Conservation (phyloP, 257 asterid genomes). For the Gynochthodes officinalis region DNA sequence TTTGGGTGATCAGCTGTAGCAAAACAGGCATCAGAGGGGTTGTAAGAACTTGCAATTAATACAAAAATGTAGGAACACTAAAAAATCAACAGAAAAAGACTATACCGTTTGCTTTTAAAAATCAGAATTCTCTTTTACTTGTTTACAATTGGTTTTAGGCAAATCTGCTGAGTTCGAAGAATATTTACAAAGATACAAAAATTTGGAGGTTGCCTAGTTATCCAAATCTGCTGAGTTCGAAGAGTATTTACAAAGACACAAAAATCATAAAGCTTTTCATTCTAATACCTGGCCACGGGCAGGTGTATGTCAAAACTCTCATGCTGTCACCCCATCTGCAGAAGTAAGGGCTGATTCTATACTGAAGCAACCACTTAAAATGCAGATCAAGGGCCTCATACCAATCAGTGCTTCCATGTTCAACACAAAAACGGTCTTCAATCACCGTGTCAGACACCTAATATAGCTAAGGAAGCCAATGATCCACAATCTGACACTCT, state of each 20-base stretch:
- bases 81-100: not conserved
- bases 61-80: not conserved
- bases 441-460: constrained; percentile 97
- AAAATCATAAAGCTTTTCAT: constrained; percentile 2
- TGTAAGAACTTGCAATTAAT: constrained; percentile 11
- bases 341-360: constrained; percentile 91
- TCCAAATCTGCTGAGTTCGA: not conserved
- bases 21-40: constrained; percentile 7
- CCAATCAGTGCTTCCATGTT: constrained; percentile 93
- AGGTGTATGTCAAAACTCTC: constrained; percentile 94
- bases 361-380: constrained; percentile 91
- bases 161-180: not conserved
- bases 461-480: constrained; percentile 42
- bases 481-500: constrained; percentile 10
- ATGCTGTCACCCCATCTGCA: constrained; percentile 98
- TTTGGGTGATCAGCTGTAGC: constrained; percentile 94
- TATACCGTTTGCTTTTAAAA: no score
- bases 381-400: constrained; percentile 86
- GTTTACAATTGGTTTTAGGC: not conserved
- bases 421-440: constrained; percentile 96
- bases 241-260: constrained; percentile 3
- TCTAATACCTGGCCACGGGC: constrained; percentile 95
- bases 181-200: not conserved
- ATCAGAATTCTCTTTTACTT: not conserved
- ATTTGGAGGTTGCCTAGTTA: not conserved